Evolutionary conservation across 2,329 filamentous ascomycete species (phyloP).

Genomic region (Ophiostoma novo-ulmi): DNA sequence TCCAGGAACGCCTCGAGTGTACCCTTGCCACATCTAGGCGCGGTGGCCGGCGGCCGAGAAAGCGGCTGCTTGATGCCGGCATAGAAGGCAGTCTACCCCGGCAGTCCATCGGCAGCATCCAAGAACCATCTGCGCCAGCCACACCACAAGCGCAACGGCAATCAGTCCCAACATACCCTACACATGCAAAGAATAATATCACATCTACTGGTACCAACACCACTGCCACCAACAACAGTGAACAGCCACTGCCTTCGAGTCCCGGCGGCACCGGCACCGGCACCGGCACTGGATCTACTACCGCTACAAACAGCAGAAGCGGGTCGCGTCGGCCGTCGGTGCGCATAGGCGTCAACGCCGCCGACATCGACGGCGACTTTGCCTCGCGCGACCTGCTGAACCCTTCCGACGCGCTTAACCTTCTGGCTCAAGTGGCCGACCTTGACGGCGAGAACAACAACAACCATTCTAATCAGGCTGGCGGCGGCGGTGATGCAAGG

Average conservation of each 20-base stretch:
- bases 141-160: neutral
- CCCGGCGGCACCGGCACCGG: slow-evolving; percentile 9
- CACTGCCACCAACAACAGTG: neutral
- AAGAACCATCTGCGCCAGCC: neutral
- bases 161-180: neutral
- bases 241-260: neutral
- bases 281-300: neutral
- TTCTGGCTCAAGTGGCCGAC: slow-evolving; percentile 40
- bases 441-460: slow-evolving; percentile 30
- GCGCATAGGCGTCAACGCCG: slow-evolving; percentile 11
- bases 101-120: neutral
- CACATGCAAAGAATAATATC: neutral
- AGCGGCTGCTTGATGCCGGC: slow-evolving; percentile 5
- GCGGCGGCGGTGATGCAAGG: neutral
- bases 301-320: neutral
- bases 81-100: neutral
- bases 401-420: slow-evolving; percentile 40
- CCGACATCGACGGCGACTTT: slow-evolving; percentile 38
- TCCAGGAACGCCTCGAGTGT: slow-evolving; percentile 38
- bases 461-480: neutral
- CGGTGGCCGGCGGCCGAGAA: slow-evolving; percentile 35
- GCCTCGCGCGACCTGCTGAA: slow-evolving; percentile 40
- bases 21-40: slow-evolving; percentile 39
- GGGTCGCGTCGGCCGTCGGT: slow-evolving; percentile 12
- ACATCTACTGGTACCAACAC: neutral